Base-by-base conservation (phyloP, 352 stramenopile genomes). In the Phytophthora citricola region DNA sequence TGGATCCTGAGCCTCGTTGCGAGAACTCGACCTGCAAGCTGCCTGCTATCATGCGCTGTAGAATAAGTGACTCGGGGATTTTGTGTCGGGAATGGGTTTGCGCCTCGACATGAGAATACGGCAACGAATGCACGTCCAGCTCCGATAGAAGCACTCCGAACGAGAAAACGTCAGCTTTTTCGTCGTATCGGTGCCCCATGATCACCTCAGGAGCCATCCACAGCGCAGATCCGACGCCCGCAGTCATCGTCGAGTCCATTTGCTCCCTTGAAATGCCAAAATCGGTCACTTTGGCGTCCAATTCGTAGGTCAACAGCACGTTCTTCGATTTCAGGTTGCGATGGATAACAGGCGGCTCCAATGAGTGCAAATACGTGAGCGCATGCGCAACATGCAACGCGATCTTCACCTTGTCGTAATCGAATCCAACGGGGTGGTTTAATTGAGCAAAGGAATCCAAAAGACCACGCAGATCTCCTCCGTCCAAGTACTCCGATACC, bases 131-230 rank as follows among this genome's bases (percentile, higher is more conserved):
- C 3, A 56, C 20, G 15, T 71, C 63, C 7, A 66, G 20, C 39
- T 65, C 55, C 1, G 85, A 92, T 3, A 94, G 71, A 50, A 93
- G 56, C 17, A 75, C 83, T 11, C 85, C 85, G 52, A 93, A 86
- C 3, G 69, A 82, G 75, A 85, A 94, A 69, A 84, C 83, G 59
- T 94, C 86, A 22, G 90, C 81, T n/a, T 74, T 66, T 24, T 66
- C 36, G 22, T 67, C 60, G 66, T 94, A 91, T 27, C 62, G 63
- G 20, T 84, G 69, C 6, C 76, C 78, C 54, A 66, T 60, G 8
- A 71, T 45, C n/a, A 70, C 71, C 31, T 79, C 67, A 0, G 66
- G 71, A 11, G 75, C 64, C 68, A 78, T 83, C 75, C 71, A 80
- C 34, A 64, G 59, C 17, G 68, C 66, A 26, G 75, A 72, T 32